Evolutionary conservation across 2,329 filamentous ascomycete species (phyloP).

Genomic region (Ophiostoma ips): DNA sequence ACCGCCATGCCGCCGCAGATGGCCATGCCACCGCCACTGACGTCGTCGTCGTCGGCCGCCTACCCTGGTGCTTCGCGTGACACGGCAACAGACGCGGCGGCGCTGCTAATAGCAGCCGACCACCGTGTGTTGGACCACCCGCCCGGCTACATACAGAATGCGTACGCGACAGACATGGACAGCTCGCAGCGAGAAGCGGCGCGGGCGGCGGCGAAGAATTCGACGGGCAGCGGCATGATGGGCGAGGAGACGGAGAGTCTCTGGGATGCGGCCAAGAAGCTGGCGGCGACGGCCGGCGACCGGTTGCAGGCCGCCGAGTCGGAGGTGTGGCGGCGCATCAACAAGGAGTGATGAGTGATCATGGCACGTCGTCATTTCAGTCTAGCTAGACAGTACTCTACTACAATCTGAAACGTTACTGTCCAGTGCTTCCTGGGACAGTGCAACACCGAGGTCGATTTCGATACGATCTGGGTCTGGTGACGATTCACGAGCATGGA

Average conservation of each 20-base stretch:
- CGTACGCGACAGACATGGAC: slow-evolving; percentile 36
- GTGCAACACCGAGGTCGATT: no score
- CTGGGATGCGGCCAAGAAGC: slow-evolving; percentile 43
- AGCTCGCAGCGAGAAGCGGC: slow-evolving; percentile 30
- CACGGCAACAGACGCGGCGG: slow-evolving; percentile 27
- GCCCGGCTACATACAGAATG: slow-evolving; percentile 43
- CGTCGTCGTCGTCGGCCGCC: slow-evolving; percentile 23
- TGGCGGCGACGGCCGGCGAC: slow-evolving; percentile 41
- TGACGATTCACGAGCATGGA: no score
- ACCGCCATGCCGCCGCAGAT: slow-evolving; percentile 33
- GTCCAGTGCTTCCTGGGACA: no score
- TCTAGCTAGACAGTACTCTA: no score
- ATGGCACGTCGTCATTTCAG: no score
- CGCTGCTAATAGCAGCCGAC: neutral
- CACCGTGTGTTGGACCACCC: slow-evolving; percentile 27
- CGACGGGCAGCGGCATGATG: neutral
- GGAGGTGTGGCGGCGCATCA: slow-evolving; percentile 50
- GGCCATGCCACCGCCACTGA: slow-evolving; percentile 37
- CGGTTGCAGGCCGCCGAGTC: slow-evolving; percentile 44
- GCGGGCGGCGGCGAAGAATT: neutral
- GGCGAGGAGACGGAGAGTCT: slow-evolving; percentile 32
- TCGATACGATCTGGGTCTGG: no score
- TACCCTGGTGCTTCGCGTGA: slow-evolving; percentile 28
- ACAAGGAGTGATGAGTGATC: slow-evolving; percentile 30
- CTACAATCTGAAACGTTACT: no score